These are phyloP conservation scores for Thozetella sp. DNA, from an alignment of 495 filamentous ascomycete species.

Conservation along the genomic window DNA sequence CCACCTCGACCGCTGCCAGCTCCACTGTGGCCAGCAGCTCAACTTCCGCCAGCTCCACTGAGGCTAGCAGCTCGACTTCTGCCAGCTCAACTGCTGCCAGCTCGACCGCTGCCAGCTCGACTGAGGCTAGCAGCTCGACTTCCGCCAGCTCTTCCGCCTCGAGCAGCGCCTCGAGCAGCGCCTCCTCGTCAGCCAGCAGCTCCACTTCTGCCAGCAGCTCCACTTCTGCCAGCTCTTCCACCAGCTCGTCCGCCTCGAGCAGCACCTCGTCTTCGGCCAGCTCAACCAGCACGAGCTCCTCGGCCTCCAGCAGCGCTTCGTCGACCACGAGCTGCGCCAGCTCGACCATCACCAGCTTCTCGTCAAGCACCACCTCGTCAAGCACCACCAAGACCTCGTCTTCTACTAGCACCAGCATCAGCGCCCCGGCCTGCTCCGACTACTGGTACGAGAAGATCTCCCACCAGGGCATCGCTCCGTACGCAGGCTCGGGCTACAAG, in stretches of 20 bases:
- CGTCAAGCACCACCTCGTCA: constrained; percentile 2
- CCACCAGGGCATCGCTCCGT: constrained; percentile 49
- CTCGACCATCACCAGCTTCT: constrained; percentile 1
- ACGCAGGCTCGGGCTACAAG: constrained; percentile 39
- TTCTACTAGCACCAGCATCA: constrained; percentile 10
- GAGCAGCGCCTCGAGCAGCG: not conserved
- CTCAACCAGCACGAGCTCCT: not conserved
- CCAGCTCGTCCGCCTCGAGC: not conserved
- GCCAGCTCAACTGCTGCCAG: not conserved
- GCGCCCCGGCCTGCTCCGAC: constrained; percentile 19
- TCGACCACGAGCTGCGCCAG: not conserved
- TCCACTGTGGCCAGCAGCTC: not conserved
- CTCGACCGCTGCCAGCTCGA: not conserved
- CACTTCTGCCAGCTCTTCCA: constrained; percentile 7
- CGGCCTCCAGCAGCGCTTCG: not conserved
- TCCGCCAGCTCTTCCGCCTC: constrained; percentile 5
- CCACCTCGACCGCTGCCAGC: constrained; percentile 5
- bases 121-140: not conserved
- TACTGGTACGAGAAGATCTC: constrained; percentile 49
- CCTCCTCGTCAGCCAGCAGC: not conserved
- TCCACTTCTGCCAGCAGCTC: not conserved
- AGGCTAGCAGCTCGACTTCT: too few relatives aligned
- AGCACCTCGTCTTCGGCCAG: not conserved
- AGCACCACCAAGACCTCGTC: constrained; percentile 6
- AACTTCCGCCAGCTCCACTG: not conserved